These are phyloP conservation scores for Cardamine chenopodiifolia DNA, from an alignment of 345 rosid species.

Conservation along the genomic window DNA sequence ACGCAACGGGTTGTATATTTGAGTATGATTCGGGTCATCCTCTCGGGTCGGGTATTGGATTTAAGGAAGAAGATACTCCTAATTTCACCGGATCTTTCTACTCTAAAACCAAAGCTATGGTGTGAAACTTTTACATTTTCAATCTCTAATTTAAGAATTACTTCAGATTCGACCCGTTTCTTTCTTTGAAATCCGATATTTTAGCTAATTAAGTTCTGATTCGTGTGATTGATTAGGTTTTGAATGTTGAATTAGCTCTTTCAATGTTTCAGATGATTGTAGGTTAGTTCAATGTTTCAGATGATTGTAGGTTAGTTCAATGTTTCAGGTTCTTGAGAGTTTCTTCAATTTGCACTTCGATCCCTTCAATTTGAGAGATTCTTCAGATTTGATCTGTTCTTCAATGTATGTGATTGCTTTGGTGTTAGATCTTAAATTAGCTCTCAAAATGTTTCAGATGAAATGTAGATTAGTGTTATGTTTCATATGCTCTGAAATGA, in stretches of 20 bases:
- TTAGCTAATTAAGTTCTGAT: not conserved
- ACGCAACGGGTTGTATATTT: constrained; percentile 89
- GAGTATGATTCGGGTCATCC: constrained; percentile 77
- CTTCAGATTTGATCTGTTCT: not conserved
- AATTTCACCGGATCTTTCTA: constrained; percentile 87
- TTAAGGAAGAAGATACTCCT: constrained; percentile 90
- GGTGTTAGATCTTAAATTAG: constrained; percentile 4
- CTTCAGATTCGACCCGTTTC: not conserved
- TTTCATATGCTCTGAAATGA: not conserved
- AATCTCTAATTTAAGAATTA: not conserved
- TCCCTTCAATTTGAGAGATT: not conserved
- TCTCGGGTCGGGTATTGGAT: constrained; percentile 78
- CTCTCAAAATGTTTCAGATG: not conserved
- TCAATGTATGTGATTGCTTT: not conserved
- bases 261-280: not conserved
- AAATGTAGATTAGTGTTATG: constrained; percentile 16
- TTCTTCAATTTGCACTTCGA: not conserved
- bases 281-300: too few species aligned
- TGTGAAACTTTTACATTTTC: constrained; percentile 35
- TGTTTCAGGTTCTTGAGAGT: not conserved
- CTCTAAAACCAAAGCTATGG: constrained; percentile 97
- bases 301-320: not conserved
- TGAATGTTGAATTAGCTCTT: not conserved
- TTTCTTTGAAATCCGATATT: not conserved
- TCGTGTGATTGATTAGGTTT: too few species aligned